Evolutionary conservation across 2,329 filamentous ascomycete species (phyloP).

Genomic region (Stagonosporopsis vannaccii): DNA sequence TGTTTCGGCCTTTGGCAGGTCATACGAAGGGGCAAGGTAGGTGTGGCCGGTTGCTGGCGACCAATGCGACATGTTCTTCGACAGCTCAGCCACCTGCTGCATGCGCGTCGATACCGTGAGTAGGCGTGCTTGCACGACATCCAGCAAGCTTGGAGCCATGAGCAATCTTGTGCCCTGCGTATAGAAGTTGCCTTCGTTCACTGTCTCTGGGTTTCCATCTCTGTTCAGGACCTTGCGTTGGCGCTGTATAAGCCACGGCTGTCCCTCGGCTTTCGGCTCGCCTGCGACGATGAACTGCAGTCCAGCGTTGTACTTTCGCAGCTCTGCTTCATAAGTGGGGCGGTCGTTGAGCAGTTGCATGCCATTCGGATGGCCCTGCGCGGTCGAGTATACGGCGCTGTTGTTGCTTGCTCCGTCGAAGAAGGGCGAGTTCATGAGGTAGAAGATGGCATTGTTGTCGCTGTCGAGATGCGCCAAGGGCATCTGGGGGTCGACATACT

Average conservation of each 20-base stretch:
- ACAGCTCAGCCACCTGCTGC: slow-evolving; percentile 62
- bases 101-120: slow-evolving; percentile 64
- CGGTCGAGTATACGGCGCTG: slow-evolving; percentile 60
- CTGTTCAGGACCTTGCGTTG: slow-evolving; percentile 55
- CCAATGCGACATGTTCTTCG: slow-evolving; percentile 63
- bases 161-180: slow-evolving; percentile 67
- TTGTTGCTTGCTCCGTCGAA: slow-evolving; percentile 69
- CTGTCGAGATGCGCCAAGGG: slow-evolving; percentile 36
- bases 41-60: slow-evolving; percentile 66
- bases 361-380: slow-evolving; percentile 57
- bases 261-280: slow-evolving; percentile 61
- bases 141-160: slow-evolving; percentile 67
- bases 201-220: slow-evolving; percentile 56
- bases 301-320: slow-evolving; percentile 61
- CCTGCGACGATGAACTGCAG: slow-evolving; percentile 66
- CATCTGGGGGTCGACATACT: slow-evolving; percentile 36
- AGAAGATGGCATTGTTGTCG: slow-evolving; percentile 60
- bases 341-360: slow-evolving; percentile 62
- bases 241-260: slow-evolving; percentile 68
- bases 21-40: slow-evolving; percentile 61
- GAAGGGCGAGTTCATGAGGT: slow-evolving; percentile 69
- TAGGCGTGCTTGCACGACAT: slow-evolving; percentile 63
- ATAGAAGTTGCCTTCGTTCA: slow-evolving; percentile 65
- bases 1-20: slow-evolving; percentile 42
- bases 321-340: slow-evolving; percentile 61